Evolutionary conservation across 768 basidiomycete species (phyloP), one percentile per base, ranked within the genome.

Genomic region (Boletales sp.): DNA sequence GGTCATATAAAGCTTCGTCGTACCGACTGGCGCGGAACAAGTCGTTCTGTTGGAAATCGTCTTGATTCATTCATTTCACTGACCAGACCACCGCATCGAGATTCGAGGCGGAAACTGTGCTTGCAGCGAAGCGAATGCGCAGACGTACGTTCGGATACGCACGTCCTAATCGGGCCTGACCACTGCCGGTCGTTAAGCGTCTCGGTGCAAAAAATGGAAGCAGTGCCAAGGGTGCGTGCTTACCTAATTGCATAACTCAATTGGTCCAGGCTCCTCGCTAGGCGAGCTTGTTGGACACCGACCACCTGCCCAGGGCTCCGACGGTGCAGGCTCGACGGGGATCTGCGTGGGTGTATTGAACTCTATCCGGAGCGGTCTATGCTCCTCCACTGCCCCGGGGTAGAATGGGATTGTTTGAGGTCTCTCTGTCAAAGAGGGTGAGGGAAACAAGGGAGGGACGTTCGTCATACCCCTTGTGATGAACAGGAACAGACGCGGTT

Each of bases 171-270:
- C 47, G 30, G 50, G 51, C 18, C 47, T 47, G 43, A 48, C 41
- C 14, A 7, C 43, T 43, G 41, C 48, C 53, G 44, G 60, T 54
- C 14, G 57, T 59, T 53, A 53, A 56, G 54, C 66, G 55, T 60
- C 61, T 57, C 49, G 57, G 65, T 55, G 59, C 46, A 42, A 57
- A 48, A 58, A 65, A 69, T 53, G 67, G 57, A 63, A 65, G 67
- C 57, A 47, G 53, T 36, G 43, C 14, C 48, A 48, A 39, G 43
- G 48, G 49, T 17, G 14, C 25, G 25, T 44, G 53, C 39, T 64
- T 63, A 61, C 44, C 14, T 63, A 63, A 66, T 63, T 45, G 38
- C 41, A 56, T 55, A 46, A 54, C 49, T 49, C 30, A 41, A 35
- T 35, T 49, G 46, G 10, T 34, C 33, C 11, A 34, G 34, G 15